A percentile compares a stretch with the other conserved stretches of the same genome.
Evolutionary conservation across 352 stramenopile species (phyloP).

Genomic region (Phytophthora citricola): DNA sequence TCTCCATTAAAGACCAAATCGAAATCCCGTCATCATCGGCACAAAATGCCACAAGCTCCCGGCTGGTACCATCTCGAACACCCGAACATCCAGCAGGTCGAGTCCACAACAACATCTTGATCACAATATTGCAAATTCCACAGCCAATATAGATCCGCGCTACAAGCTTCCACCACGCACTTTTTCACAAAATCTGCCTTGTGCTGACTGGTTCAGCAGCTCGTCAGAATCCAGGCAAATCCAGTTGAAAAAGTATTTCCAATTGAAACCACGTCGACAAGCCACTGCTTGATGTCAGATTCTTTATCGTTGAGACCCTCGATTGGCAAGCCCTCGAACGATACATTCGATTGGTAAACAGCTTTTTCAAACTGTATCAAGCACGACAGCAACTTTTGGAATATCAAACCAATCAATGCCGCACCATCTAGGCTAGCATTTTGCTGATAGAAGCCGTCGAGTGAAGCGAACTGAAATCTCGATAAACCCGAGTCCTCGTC

Average conservation of each 20-base stretch:
- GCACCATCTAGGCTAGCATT: conserved; percentile 56
- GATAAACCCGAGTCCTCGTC: conserved; percentile 21
- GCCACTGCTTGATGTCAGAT: conserved; percentile 46
- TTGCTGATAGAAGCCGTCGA: conserved; percentile 60
- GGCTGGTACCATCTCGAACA: not conserved
- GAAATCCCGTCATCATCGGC: conserved; percentile 27
- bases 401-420: conserved; percentile 46
- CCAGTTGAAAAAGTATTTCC: conserved; percentile 66
- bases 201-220: conserved; percentile 23
- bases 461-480: conserved; percentile 45
- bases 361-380: conserved; percentile 53
- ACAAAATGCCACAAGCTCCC: not conserved
- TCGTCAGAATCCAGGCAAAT: conserved; percentile 46
- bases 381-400: conserved; percentile 57
- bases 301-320: conserved; percentile 26
- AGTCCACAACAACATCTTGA: conserved; percentile 40
- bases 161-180: conserved; percentile 50
- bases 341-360: conserved; percentile 25
- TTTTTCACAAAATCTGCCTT: conserved; percentile 17
- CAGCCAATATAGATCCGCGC: conserved; percentile 57
- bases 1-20: conserved; percentile 60
- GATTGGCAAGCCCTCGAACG: conserved; percentile 28
- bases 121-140: conserved; percentile 52
- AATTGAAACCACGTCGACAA: conserved; percentile 54
- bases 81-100: not conserved